These are phyloP conservation scores for Chaetomidium leptoderma DNA, from an alignment of 495 filamentous ascomycete genomes.

Conservation along the genomic window DNA sequence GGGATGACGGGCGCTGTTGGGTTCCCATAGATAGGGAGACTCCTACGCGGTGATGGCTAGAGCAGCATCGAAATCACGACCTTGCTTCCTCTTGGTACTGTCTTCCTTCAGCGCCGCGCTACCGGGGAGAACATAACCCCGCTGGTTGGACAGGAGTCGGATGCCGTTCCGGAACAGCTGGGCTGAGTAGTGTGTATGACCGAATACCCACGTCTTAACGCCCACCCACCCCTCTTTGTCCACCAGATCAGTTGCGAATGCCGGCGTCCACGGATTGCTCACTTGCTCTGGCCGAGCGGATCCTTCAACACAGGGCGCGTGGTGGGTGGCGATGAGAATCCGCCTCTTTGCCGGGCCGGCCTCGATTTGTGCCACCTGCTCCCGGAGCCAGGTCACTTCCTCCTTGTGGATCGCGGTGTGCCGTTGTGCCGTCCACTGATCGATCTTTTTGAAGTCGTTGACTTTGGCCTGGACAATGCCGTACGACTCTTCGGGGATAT, in stretches of 20 bases:
- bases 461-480: slow-evolving; percentile 41
- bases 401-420: slow-evolving; percentile 46
- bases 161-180: neutral
- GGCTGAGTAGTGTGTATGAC: neutral
- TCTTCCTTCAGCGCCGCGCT: neutral
- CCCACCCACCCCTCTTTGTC: neutral
- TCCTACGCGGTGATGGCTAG: neutral
- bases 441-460: slow-evolving; percentile 50
- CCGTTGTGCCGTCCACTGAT: slow-evolving; percentile 41
- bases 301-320: neutral
- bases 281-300: neutral
- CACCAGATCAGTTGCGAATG: slow-evolving; percentile 6
- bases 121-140: neutral
- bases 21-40: no score
- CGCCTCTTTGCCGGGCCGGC: neutral
- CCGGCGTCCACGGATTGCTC: neutral
- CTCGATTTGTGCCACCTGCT: slow-evolving; percentile 31
- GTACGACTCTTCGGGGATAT: slow-evolving; percentile 36
- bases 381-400: slow-evolving; percentile 46
- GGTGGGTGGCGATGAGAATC: neutral
- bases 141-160: neutral
- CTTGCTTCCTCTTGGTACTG: neutral
- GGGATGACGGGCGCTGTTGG: slow-evolving; percentile 2
- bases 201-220: slow-evolving; percentile 1
- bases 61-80: neutral